A percentile compares a stretch with the other conserved stretches of the same genome.
phyloP scores from a whole-genome alignment of 1,284 basidiomycete genomes.

The Tausonia pullulans region DNA sequence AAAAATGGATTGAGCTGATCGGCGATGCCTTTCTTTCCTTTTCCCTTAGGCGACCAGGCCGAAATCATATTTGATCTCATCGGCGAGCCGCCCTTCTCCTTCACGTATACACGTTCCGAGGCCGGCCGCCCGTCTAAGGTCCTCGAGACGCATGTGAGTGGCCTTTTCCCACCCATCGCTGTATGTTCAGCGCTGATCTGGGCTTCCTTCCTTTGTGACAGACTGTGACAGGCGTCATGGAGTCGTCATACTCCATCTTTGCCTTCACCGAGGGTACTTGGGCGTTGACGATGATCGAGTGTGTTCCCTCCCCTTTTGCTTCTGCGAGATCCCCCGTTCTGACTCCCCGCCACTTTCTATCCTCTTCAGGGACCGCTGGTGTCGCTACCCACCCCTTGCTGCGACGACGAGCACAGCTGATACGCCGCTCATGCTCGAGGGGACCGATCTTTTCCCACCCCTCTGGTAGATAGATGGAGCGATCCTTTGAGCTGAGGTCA shows the following conservation, averaged over 20 bases:
- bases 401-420: neutral
- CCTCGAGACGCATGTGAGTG: slow-evolving; percentile 54
- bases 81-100: slow-evolving; percentile 82
- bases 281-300: slow-evolving; percentile 13
- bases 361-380: neutral
- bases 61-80: slow-evolving; percentile 75
- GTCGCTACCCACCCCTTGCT: neutral
- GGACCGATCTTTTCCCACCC: neutral
- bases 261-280: slow-evolving; percentile 15
- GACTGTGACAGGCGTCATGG: slow-evolving; percentile 12
- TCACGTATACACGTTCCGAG: slow-evolving; percentile 62
- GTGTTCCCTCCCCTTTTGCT: too few relatives aligned
- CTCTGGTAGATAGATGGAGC: neutral
- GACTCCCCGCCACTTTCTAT: neutral
- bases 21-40: slow-evolving; percentile 7
- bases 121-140: slow-evolving; percentile 55
- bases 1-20: too few relatives aligned
- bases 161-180: neutral
- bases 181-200: neutral
- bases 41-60: slow-evolving; percentile 58
- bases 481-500: too few relatives aligned
- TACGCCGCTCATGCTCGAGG: neutral
- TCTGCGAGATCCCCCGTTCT: neutral
- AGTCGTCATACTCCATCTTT: slow-evolving; percentile 12
- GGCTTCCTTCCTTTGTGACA: neutral